Percentiles rank a stretch among this genome's conserved stretches.
phyloP scores from a whole-genome alignment of 208 protist species.

The Entamoeba invadens region DNA sequence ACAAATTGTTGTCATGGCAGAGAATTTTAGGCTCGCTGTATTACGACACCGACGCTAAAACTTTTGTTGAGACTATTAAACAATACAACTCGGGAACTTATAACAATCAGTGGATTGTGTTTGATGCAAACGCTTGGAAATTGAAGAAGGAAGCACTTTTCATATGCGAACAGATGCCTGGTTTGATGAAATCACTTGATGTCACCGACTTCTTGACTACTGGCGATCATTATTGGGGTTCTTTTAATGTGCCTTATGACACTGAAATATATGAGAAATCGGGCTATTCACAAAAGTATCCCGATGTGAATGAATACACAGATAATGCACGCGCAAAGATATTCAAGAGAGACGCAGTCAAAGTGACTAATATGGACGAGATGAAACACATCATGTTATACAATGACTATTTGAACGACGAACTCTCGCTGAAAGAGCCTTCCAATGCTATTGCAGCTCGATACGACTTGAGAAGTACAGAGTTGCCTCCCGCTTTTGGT shows the following conservation, averaged over 20 bases:
- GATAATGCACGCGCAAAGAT: constrained; percentile 46
- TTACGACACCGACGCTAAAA: constrained; percentile 33
- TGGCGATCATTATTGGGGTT: constrained; percentile 46
- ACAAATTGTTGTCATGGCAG: constrained; percentile 43
- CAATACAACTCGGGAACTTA: constrained; percentile 62
- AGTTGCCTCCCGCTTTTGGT: constrained; percentile 30
- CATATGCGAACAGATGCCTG: constrained; percentile 57
- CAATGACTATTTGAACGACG: constrained; percentile 53
- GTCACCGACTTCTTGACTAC: constrained; percentile 39
- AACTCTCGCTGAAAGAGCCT: constrained; percentile 32
- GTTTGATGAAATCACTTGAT: constrained; percentile 40
- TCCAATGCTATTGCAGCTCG: constrained; percentile 29
- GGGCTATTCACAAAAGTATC: constrained; percentile 38
- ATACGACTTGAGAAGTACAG: constrained; percentile 35
- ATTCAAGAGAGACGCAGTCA: constrained; percentile 39
- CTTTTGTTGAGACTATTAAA: constrained; percentile 54
- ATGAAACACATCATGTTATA: constrained; percentile 30
- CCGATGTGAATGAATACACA: neutral
- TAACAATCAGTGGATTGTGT: constrained; percentile 63
- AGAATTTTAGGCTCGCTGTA: constrained; percentile 51
- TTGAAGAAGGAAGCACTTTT: constrained; percentile 34
- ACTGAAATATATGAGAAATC: constrained; percentile 50
- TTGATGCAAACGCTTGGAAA: constrained; percentile 46
- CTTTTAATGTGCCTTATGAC: constrained; percentile 61
- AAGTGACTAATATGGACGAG: constrained; percentile 19